Evolutionary conservation across 768 basidiomycete genomes (phyloP).

Genomic region (Pleurotus djamor): DNA sequence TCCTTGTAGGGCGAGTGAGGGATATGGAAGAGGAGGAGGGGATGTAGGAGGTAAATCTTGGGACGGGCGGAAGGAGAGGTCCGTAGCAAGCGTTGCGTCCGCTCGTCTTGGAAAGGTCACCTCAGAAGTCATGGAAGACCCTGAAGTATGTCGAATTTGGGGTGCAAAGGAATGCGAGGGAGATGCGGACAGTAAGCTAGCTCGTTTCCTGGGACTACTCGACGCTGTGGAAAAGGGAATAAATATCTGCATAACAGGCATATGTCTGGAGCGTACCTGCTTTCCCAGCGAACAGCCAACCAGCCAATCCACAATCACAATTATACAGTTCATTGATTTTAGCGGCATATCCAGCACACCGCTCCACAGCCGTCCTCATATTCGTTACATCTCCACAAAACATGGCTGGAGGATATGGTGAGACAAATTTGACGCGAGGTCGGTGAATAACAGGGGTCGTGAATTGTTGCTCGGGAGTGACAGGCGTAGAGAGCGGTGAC

Average conservation of each 20-base stretch:
- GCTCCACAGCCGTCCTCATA: constrained; percentile 58
- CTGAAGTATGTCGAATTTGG: constrained; percentile 66
- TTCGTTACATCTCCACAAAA: constrained; percentile 60
- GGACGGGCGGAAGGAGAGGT: constrained; percentile 50
- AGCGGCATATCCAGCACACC: constrained; percentile 69
- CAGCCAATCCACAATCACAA: constrained; percentile 72
- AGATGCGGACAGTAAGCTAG: constrained; percentile 22
- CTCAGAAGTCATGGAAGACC: constrained; percentile 71
- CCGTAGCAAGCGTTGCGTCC: constrained; percentile 79
- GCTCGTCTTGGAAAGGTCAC: constrained; percentile 76
- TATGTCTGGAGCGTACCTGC: constrained; percentile 42
- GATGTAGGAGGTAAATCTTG: constrained; percentile 52
- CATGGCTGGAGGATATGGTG: constrained; percentile 63
- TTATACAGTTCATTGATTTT: constrained; percentile 83
- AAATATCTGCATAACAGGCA: constrained; percentile 3
- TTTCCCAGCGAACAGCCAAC: constrained; percentile 67
- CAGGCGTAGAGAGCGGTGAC: constrained; percentile 12
- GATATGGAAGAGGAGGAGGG: constrained; percentile 72
- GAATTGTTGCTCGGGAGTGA: constrained; percentile 7
- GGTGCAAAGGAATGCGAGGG: constrained; percentile 42
- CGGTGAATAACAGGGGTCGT: constrained; percentile 11
- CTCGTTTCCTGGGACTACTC: constrained; percentile 26
- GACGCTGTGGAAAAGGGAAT: constrained; percentile 13
- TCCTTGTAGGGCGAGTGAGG: constrained; percentile 49
- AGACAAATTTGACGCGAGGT: constrained; percentile 26